Evolutionary conservation across 2,329 filamentous ascomycete genomes (phyloP).

Genomic region (Fusarium sp.): DNA sequence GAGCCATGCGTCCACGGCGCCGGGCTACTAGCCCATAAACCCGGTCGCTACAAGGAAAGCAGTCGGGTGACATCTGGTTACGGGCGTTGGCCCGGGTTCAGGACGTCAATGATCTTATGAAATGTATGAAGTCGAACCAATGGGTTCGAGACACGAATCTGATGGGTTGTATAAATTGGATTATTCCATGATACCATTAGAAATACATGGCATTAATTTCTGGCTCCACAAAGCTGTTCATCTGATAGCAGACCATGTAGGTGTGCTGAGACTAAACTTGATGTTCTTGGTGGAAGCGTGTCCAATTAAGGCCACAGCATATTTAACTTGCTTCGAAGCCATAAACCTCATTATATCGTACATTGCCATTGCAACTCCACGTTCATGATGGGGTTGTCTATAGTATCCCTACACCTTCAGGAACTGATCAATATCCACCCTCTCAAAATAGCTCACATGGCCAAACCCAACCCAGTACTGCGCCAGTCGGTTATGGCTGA

Average conservation of each 20-base stretch:
- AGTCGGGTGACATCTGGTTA: not conserved
- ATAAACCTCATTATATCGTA: not conserved
- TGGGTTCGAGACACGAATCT: not conserved
- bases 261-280: no score
- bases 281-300: no score
- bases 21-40: constrained; percentile 18
- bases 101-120: constrained; percentile 14
- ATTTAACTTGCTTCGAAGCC: no score
- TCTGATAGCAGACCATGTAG: not conserved
- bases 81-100: not conserved
- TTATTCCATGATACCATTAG: constrained; percentile 33
- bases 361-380: no score
- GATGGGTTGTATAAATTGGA: constrained; percentile 18
- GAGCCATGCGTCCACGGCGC: constrained; percentile 17
- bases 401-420: constrained; percentile 36
- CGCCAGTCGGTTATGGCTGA: constrained; percentile 80
- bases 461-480: constrained; percentile 80
- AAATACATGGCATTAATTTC: constrained; percentile 33
- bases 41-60: constrained; percentile 1
- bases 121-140: not conserved
- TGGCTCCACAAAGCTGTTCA: not conserved
- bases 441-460: constrained; percentile 69
- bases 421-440: constrained; percentile 68
- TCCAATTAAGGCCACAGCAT: not conserved
- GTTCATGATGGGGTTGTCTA: not conserved